These are phyloP conservation scores for Dimocarpus longan DNA, from an alignment of 345 rosid species.

Conservation along the genomic window DNA sequence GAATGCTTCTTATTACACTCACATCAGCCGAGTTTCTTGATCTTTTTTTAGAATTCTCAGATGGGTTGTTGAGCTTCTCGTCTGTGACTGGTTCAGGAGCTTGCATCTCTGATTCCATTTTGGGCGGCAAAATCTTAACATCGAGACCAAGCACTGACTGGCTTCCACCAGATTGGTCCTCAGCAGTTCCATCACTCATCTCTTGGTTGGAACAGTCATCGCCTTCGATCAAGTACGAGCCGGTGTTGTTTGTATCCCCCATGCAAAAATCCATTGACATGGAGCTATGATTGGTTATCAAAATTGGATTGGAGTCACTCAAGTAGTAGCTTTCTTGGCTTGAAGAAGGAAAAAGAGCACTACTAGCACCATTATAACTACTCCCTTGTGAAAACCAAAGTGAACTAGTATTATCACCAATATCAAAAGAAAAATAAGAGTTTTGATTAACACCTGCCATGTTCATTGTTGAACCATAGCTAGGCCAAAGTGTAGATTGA, in stretches of 20 bases:
- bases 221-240: constrained; percentile 46
- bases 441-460: constrained; percentile 21
- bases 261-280: constrained; percentile 40
- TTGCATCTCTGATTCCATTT: constrained; percentile 30
- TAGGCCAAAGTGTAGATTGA: constrained; percentile 40
- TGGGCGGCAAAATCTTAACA: constrained; percentile 24
- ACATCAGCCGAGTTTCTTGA: constrained; percentile 46
- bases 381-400: constrained; percentile 40
- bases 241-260: constrained; percentile 43
- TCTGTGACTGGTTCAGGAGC: constrained; percentile 30
- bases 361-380: constrained; percentile 35
- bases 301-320: constrained; percentile 36
- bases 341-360: constrained; percentile 35
- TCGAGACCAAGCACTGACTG: constrained; percentile 28
- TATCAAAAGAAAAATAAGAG: constrained; percentile 19
- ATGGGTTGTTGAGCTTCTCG: constrained; percentile 34
- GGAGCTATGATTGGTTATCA: constrained; percentile 29
- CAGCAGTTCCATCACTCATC: constrained; percentile 37
- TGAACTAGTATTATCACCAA: constrained; percentile 13
- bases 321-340: constrained; percentile 35
- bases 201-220: constrained; percentile 37
- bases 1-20: constrained; percentile 31
- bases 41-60: constrained; percentile 59
- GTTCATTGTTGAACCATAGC: constrained; percentile 39
- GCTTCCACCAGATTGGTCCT: constrained; percentile 34